Percentiles rank a stretch among this genome's conserved stretches.
These are phyloP conservation scores for Corymbia calophylla DNA, from an alignment of 441 rosid species.

Conservation along the genomic window DNA sequence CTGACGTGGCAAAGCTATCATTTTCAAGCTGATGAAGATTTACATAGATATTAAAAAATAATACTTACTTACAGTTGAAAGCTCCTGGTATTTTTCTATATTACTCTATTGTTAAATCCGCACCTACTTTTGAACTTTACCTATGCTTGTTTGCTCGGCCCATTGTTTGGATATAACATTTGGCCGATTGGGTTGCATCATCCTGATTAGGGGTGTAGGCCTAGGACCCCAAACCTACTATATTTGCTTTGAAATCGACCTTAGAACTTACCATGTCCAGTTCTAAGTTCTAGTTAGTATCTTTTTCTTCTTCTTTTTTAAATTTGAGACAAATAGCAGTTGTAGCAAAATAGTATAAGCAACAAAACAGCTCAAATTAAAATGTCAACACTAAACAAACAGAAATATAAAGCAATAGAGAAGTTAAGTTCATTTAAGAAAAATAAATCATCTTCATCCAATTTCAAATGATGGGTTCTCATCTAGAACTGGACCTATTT, in stretches of 20 bases:
- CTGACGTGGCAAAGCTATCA: neutral
- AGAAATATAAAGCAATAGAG: accelerated
- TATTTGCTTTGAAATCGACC: accelerated
- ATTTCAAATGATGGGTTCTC: neutral
- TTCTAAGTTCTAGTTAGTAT: neutral
- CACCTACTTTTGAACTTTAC: too few relatives aligned
- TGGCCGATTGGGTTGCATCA: neutral
- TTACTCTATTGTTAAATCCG: neutral
- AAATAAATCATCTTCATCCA: neutral
- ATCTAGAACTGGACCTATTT: accelerated
- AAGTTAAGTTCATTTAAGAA: neutral
- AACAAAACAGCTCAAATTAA: neutral
- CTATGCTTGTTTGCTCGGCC: neutral
- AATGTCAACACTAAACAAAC: accelerated
- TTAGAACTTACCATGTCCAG: accelerated
- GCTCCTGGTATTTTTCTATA: neutral
- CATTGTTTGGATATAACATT: neutral
- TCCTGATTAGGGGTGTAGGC: neutral
- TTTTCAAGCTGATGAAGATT: neutral
- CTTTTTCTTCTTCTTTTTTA: neutral
- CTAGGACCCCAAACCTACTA: accelerated
- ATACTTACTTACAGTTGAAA: neutral
- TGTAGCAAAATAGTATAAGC: neutral
- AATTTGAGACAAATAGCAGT: neutral
- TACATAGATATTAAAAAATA: neutral